Conservation (phyloP, 208 protist species). For the Blechomonas ayalai region DNA sequence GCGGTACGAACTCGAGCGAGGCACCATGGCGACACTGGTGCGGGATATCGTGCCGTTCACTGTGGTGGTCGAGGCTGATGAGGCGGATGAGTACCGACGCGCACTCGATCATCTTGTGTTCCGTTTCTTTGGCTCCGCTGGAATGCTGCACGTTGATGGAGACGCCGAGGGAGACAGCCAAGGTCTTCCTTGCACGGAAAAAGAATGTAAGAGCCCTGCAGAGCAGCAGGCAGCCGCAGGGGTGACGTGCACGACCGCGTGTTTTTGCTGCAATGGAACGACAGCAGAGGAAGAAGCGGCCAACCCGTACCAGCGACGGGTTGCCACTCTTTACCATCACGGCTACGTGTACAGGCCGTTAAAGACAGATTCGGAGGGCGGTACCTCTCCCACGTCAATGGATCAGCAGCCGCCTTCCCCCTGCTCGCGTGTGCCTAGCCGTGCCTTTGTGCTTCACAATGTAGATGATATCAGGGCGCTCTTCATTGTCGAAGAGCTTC, state of each 20-base stretch:
- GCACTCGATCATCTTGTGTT: slow-evolving; percentile 55
- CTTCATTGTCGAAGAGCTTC: slow-evolving; percentile 58
- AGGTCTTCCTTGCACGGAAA: neutral
- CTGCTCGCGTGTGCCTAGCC: neutral
- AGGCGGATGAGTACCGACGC: slow-evolving; percentile 38
- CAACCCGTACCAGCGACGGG: neutral
- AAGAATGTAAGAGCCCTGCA: neutral
- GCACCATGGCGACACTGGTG: slow-evolving; percentile 53
- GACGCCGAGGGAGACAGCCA: slow-evolving; percentile 1
- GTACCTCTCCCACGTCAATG: neutral
- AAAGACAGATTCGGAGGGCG: neutral
- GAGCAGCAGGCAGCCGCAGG: neutral
- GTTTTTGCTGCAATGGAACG: neutral
- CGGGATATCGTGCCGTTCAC: slow-evolving; percentile 69
- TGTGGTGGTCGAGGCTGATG: slow-evolving; percentile 67
- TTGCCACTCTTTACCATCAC: slow-evolving; percentile 13
- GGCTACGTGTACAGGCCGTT: slow-evolving; percentile 25
- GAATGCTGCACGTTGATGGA: slow-evolving; percentile 13
- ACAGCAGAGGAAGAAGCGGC: neutral
- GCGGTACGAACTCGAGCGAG: slow-evolving; percentile 39
- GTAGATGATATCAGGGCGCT: slow-evolving; percentile 36
- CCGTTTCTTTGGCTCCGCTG: slow-evolving; percentile 27
- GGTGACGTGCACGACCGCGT: neutral
- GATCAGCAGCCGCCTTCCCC: neutral
- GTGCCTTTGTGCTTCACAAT: slow-evolving; percentile 18